Conservation (phyloP, 2,329 filamentous ascomycete genomes). For the Chaetomium strumarium region DNA sequence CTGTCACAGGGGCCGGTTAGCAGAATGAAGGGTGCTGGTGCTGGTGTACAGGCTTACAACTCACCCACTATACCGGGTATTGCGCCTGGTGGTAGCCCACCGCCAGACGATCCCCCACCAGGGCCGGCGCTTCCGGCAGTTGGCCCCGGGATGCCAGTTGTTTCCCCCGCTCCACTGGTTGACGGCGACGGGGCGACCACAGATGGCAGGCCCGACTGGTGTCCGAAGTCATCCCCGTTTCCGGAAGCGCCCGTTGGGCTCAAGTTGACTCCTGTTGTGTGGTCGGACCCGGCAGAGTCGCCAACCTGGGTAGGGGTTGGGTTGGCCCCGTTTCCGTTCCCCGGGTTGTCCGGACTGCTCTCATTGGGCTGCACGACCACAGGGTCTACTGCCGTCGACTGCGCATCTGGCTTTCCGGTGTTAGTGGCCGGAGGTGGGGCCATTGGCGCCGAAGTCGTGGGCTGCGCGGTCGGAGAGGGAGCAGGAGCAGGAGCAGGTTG, state of each 20-base stretch:
- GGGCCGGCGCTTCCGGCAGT: too few species aligned
- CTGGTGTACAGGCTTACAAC: not conserved
- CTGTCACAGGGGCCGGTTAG: conserved; percentile 5
- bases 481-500: not conserved
- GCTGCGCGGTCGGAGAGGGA: not conserved
- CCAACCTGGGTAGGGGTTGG: not conserved
- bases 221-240: too few species aligned
- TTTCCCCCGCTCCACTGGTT: not conserved
- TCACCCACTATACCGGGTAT: conserved; percentile 17
- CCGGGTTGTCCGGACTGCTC: not conserved
- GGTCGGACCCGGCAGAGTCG: not conserved
- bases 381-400: not conserved
- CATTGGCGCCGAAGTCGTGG: not conserved
- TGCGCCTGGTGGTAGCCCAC: conserved; percentile 8
- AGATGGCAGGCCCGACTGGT: too few species aligned
- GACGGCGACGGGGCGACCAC: not conserved
- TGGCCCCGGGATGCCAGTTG: not conserved
- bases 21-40: not conserved
- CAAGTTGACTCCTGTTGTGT: not conserved
- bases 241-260: not conserved
- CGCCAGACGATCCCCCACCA: not conserved
- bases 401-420: not conserved
- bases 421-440: not conserved
- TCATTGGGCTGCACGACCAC: not conserved
- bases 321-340: not conserved